Conservation (phyloP, 2,329 filamentous ascomycete species). For the Colletotrichum sp. region DNA sequence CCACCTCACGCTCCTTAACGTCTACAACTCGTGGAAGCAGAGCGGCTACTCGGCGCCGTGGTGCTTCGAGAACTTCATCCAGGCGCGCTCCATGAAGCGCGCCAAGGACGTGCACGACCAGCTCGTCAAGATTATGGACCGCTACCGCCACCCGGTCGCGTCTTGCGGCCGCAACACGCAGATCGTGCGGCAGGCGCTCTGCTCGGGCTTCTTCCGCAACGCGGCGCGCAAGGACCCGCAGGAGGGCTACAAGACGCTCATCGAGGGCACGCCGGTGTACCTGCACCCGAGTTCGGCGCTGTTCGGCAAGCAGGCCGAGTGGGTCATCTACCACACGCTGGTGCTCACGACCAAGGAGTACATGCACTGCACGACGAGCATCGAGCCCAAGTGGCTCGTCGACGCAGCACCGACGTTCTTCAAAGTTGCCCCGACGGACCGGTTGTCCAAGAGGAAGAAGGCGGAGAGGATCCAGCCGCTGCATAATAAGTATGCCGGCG, state of each 20-base stretch:
- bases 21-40: constrained; percentile 96
- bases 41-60: constrained; percentile 83
- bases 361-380: constrained; percentile 92
- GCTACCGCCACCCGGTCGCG: constrained; percentile 81
- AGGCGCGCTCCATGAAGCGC: constrained; percentile 85
- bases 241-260: constrained; percentile 97
- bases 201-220: constrained; percentile 95
- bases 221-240: constrained; percentile 92
- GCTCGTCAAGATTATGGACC: constrained; percentile 90
- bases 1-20: constrained; percentile 92
- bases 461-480: constrained; percentile 94
- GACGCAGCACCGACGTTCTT: constrained; percentile 99
- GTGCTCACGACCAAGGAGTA: constrained; percentile 97
- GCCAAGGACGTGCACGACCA: constrained; percentile 94
- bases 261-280: constrained; percentile 93
- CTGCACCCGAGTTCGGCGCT: constrained; percentile 90
- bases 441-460: constrained; percentile 88
- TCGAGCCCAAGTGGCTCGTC: constrained; percentile 93
- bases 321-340: constrained; percentile 91
- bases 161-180: constrained; percentile 89
- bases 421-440: constrained; percentile 90
- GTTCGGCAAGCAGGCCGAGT: constrained; percentile 95
- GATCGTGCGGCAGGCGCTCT: constrained; percentile 87
- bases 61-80: constrained; percentile 98
- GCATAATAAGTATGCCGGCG: constrained; percentile 89